phyloP scores from a whole-genome alignment of 352 stramenopile species.

The Paralagenidium karlingii region DNA sequence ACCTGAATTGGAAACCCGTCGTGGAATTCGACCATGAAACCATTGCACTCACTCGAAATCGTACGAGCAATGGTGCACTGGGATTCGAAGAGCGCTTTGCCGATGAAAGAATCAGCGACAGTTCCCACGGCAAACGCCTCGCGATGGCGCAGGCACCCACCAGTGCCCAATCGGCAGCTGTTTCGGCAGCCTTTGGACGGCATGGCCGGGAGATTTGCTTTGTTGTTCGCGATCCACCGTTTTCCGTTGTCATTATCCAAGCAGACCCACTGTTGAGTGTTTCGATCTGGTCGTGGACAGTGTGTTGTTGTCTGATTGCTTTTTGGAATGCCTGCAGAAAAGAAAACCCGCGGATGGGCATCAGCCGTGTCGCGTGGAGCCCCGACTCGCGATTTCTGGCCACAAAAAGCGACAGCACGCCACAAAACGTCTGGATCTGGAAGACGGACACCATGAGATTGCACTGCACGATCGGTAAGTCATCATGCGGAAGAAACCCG shows the following conservation, averaged over 20 bases:
- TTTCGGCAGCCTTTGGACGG: conserved; percentile 24
- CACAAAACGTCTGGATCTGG: conserved; percentile 80
- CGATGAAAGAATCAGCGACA: conserved; percentile 27
- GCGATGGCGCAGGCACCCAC: conserved; percentile 17
- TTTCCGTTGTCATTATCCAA: conserved; percentile 49
- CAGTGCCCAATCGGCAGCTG: conserved; percentile 36
- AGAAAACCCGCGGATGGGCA: conserved; percentile 57
- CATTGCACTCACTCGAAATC: conserved; percentile 24
- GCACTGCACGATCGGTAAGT: conserved; percentile 17
- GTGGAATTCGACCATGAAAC: conserved; percentile 60
- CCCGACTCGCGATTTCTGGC: conserved; percentile 51
- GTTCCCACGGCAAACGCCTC: conserved; percentile 47
- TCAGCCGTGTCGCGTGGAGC: conserved; percentile 55
- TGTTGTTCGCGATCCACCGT: conserved; percentile 45
- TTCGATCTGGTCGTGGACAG: not conserved
- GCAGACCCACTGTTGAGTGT: conserved; percentile 52
- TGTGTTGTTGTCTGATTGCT: conserved; percentile 1
- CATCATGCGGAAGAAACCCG: not conserved
- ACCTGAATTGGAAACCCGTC: conserved; percentile 66
- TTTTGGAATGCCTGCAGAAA: conserved; percentile 17
- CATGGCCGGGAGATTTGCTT: conserved; percentile 48
- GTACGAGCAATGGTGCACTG: conserved; percentile 35
- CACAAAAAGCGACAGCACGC: conserved; percentile 73
- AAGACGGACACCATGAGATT: conserved; percentile 57
- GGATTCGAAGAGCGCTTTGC: conserved; percentile 62